Evolutionary conservation across 2,329 filamentous ascomycete genomes (phyloP).

Genomic region (Macrophomina phaseolina): DNA sequence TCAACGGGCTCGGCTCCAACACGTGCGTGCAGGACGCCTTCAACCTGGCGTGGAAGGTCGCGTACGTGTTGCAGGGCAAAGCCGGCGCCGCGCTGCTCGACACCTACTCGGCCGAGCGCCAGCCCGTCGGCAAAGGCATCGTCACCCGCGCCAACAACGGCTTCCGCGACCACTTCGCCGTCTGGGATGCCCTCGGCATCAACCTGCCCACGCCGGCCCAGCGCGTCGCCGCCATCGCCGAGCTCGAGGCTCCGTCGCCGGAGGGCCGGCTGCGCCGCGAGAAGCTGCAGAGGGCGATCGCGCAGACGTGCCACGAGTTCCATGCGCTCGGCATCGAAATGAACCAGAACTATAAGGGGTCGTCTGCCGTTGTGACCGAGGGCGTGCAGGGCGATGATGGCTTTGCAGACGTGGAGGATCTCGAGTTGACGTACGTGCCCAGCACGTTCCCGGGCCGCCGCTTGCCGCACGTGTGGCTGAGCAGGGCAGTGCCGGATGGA

Average conservation of each 20-base stretch:
- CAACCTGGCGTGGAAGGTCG: conserved; percentile 48
- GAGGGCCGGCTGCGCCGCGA: conserved; percentile 48
- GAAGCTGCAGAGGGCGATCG: conserved; percentile 51
- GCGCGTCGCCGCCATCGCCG: conserved; percentile 47
- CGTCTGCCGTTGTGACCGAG: conserved; percentile 52
- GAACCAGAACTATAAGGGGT: conserved; percentile 60
- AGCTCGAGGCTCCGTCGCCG: conserved; percentile 48
- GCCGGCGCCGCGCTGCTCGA: conserved; percentile 37
- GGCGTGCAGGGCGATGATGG: conserved; percentile 31
- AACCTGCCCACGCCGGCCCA: conserved; percentile 46
- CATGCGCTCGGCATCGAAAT: conserved; percentile 65
- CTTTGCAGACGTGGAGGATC: conserved; percentile 51
- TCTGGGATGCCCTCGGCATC: conserved; percentile 56
- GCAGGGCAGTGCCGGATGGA: conserved; percentile 52
- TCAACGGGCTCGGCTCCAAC: conserved; percentile 35
- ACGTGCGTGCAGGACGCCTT: conserved; percentile 45
- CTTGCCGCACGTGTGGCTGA: conserved; percentile 69
- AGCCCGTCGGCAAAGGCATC: conserved; percentile 48
- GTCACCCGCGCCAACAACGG: conserved; percentile 64
- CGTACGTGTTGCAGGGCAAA: conserved; percentile 37
- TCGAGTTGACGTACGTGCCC: conserved; percentile 40
- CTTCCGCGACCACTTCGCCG: conserved; percentile 56
- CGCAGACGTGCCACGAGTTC: conserved; percentile 56
- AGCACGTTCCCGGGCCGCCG: conserved; percentile 65
- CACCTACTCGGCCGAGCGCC: conserved; percentile 41